Base-by-base conservation (phyloP, 1,284 basidiomycete genomes). In the Ganoderma sp. region DNA sequence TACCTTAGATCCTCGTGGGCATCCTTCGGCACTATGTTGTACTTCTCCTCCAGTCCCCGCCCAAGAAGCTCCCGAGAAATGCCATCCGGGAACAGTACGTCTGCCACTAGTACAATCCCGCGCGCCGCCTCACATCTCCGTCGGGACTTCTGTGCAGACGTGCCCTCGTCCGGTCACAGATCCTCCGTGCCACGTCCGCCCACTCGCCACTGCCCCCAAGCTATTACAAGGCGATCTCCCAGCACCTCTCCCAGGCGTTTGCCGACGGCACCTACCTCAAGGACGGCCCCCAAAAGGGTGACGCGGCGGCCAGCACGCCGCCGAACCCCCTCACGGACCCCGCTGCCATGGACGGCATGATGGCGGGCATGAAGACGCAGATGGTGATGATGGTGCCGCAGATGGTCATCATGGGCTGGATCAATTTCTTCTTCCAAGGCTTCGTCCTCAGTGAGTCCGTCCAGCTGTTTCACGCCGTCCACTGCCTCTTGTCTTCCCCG, bases 391-490 rank as follows among this genome's bases (percentile, higher is more conserved):
- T 95, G 94, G 92, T 97, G 9, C 95, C 94, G 10, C 95, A 98
- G 81, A 99, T 99, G 91, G 86, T 99, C 72, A 97, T 99, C 75
- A 99, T 99, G 98, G 97, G 97, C 71, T 99, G 98, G 95, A 98
- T 99, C 84, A 98, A 97, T 81, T 97, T 97, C 80, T 99, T 99
- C 89, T 99, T 99, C 83, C 94, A 95, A 73, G 97, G 97, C 42
- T 99, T 99, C 79, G 94, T 99, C 64, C 87, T 98, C 69, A 98
- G 97, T 98, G 79, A 80, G 95, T 90, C 60, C 64, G 54, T 19
- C 45, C 45, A 32, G 3, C 43, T n/a, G 19, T 37, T 15, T 43
- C 52, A 43, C 60, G 6, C 48, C 22, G 17, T 10, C 56, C 42
- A 59, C 48, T 45, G 48, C 28, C 8, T 61, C 50, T 45, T n/a